These are phyloP conservation scores for Vicia villosa DNA, from an alignment of 306 rosid genomes.

Conservation along the genomic window DNA sequence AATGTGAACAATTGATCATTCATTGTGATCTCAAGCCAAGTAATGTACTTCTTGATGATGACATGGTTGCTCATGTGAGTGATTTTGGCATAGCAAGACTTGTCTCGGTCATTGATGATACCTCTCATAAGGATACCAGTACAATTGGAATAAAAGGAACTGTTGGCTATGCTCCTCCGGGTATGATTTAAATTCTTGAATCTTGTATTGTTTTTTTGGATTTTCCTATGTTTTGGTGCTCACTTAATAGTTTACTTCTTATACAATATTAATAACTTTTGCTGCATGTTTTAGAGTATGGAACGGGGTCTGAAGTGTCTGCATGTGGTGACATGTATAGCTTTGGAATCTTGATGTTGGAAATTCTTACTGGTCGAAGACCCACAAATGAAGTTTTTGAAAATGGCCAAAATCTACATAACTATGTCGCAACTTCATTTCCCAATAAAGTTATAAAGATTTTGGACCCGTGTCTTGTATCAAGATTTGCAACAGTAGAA, in stretches of 20 bases:
- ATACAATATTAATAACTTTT: neutral
- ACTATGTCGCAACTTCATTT: neutral
- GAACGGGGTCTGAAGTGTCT: slow-evolving; percentile 1
- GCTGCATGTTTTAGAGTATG: slow-evolving; percentile 9
- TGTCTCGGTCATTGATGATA: neutral
- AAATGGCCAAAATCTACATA: slow-evolving; percentile 7
- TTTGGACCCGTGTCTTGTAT: slow-evolving; percentile 14
- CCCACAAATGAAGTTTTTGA: neutral
- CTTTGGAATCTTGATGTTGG: neutral
- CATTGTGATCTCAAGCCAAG: slow-evolving; percentile 39
- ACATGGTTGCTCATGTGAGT: slow-evolving; percentile 23
- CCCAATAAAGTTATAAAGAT: neutral
- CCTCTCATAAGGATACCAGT: neutral
- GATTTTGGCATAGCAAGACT: slow-evolving; percentile 33
- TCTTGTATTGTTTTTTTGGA: no score
- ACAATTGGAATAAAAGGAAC: slow-evolving; percentile 37
- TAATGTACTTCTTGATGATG: slow-evolving; percentile 32
- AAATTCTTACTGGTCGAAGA: slow-evolving; percentile 6
- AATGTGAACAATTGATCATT: slow-evolving; percentile 5
- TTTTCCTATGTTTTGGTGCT: neutral
- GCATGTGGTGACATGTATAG: slow-evolving; percentile 10
- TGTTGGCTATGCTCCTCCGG: slow-evolving; percentile 39
- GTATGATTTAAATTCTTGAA: neutral
- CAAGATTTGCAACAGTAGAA: neutral
- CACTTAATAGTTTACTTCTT: neutral